Evolutionary conservation across 805 yeast species (phyloP).

Genomic region (Dipodascus geniculatus): DNA sequence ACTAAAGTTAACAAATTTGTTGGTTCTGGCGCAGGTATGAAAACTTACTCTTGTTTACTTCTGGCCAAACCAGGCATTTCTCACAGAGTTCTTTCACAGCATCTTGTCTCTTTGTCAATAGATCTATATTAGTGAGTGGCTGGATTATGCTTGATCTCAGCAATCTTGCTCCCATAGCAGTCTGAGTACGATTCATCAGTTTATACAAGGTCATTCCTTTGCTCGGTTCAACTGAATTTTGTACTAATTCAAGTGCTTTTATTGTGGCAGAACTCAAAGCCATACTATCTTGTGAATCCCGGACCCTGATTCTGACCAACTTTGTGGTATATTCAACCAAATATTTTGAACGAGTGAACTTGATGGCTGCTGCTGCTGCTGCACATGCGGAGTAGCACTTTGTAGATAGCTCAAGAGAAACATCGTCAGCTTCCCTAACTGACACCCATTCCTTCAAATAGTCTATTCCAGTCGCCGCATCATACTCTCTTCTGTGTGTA

Average conservation of each 20-base stretch:
- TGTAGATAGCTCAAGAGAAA: background rate
- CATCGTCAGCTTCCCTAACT: background rate
- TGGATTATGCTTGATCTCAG: conserved; percentile 3
- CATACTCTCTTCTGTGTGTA: background rate
- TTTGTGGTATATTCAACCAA: background rate
- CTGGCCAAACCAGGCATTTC: background rate
- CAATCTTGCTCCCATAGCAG: background rate
- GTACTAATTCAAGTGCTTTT: background rate
- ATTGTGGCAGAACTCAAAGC: background rate
- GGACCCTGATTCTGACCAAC: background rate
- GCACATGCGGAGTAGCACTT: background rate
- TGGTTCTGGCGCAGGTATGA: too few relatives aligned
- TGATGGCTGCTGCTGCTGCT: background rate
- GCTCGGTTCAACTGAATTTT: background rate
- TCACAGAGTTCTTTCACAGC: background rate
- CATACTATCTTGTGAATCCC: background rate
- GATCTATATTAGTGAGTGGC: conserved; percentile 2
- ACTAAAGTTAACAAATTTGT: background rate
- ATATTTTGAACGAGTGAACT: background rate
- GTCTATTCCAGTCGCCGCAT: background rate
- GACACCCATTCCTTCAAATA: background rate
- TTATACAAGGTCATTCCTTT: background rate
- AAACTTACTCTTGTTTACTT: background rate
- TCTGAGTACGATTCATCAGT: background rate
- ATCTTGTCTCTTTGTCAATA: background rate